Conservation (phyloP, 805 yeast species). For the Kodamaea nitidulidarum region DNA sequence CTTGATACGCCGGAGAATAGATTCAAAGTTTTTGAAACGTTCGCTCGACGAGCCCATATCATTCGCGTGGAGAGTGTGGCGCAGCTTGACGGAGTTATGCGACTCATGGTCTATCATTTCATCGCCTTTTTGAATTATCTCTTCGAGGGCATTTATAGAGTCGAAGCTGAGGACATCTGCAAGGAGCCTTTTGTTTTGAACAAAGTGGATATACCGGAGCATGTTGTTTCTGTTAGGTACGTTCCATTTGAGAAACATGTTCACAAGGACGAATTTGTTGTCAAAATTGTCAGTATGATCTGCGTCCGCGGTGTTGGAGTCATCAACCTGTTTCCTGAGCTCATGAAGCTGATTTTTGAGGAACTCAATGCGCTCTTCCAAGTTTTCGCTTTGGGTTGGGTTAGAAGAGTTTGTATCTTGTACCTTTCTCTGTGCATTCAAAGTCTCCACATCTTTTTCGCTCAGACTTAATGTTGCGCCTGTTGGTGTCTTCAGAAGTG, state of each 20-base stretch:
- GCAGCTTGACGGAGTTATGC: background rate
- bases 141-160: slow-evolving; percentile 31
- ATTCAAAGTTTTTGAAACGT: slow-evolving; percentile 28
- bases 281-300: slow-evolving; percentile 21
- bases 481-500: too few relatives aligned
- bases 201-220: slow-evolving; percentile 35
- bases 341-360: background rate
- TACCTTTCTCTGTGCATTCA: too few relatives aligned
- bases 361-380: background rate
- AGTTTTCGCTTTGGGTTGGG: too few relatives aligned
- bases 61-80: background rate
- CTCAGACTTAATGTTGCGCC: too few relatives aligned
- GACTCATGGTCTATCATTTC: background rate
- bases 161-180: slow-evolving; percentile 32
- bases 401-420: too few relatives aligned
- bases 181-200: slow-evolving; percentile 25
- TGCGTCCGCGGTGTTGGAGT: background rate
- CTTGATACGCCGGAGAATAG: slow-evolving; percentile 21
- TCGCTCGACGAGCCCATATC: slow-evolving; percentile 6
- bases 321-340: background rate
- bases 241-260: slow-evolving; percentile 43
- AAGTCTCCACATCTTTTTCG: too few relatives aligned
- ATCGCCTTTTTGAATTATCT: slow-evolving; percentile 20
- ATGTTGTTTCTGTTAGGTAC: slow-evolving; percentile 30
- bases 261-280: slow-evolving; percentile 35